A percentile compares a stretch with the other conserved stretches of the same genome.
Conservation (phyloP, 2,329 filamentous ascomycete genomes). For the Dactylonectria macrodidyma region DNA sequence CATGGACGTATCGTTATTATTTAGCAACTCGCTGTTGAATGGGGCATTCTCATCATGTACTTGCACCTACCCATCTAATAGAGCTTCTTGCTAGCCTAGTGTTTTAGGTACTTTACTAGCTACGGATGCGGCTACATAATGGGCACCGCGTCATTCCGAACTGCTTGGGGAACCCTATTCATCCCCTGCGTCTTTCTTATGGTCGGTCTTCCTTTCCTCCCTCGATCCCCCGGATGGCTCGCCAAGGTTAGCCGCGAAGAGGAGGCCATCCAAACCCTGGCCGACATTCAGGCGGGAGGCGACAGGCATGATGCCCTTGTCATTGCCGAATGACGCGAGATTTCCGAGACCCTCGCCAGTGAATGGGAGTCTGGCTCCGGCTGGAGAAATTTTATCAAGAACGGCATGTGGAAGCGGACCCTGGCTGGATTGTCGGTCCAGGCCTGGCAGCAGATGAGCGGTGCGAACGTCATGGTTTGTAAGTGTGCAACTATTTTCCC, state of each 20-base stretch:
- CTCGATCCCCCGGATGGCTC: slow-evolving; percentile 73
- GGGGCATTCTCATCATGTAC: slow-evolving; percentile 72
- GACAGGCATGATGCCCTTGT: slow-evolving; percentile 67
- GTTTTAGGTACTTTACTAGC: slow-evolving; percentile 66
- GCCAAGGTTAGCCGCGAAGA: slow-evolving; percentile 72
- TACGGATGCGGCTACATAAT: slow-evolving; percentile 72
- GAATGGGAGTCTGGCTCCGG: slow-evolving; percentile 27
- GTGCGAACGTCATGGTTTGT: slow-evolving; percentile 65
- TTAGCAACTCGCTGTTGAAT: slow-evolving; percentile 32
- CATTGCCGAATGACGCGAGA: slow-evolving; percentile 68
- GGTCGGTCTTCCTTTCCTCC: slow-evolving; percentile 69
- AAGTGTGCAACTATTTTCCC: background rate
- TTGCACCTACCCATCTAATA: background rate
- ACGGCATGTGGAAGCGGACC: slow-evolving; percentile 36
- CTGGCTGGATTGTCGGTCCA: slow-evolving; percentile 48
- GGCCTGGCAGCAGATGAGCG: slow-evolving; percentile 65
- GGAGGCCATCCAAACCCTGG: slow-evolving; percentile 64
- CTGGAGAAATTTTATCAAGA: slow-evolving; percentile 30
- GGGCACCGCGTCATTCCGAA: slow-evolving; percentile 70
- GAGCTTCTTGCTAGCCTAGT: background rate
- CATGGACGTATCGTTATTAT: slow-evolving; percentile 35
- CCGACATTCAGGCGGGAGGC: slow-evolving; percentile 68
- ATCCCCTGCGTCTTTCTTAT: slow-evolving; percentile 71
- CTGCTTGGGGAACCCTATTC: slow-evolving; percentile 76
- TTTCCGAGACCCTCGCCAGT: slow-evolving; percentile 48